phyloP scores from a whole-genome alignment of 225 moss, liverwort and hornwort genomes.

The Marchantia paleacea region DNA sequence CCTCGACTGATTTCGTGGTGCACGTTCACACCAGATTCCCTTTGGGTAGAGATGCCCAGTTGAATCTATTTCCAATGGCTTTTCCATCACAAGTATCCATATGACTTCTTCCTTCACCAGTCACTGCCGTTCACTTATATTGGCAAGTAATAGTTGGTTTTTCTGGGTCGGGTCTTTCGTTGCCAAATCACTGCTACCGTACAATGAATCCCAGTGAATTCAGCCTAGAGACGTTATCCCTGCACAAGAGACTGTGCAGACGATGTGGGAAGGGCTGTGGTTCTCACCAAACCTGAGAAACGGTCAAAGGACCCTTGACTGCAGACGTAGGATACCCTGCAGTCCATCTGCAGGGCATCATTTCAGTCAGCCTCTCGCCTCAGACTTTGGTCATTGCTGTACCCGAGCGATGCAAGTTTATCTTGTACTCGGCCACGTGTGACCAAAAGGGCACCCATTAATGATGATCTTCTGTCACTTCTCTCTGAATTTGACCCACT shows the following conservation, averaged over 20 bases:
- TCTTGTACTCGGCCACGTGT: neutral
- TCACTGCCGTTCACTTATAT: too few species aligned
- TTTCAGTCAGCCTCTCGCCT: neutral
- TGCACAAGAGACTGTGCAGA: neutral
- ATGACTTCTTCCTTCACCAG: too few species aligned
- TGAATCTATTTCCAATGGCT: too few species aligned
- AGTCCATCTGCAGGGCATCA: constrained; percentile 6
- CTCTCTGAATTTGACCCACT: neutral
- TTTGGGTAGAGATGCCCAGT: too few species aligned
- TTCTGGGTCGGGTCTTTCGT: too few species aligned
- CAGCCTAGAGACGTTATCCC: neutral
- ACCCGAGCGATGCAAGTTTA: constrained; percentile 1
- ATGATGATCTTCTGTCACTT: neutral
- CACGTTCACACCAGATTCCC: too few species aligned
- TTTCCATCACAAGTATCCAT: too few species aligned
- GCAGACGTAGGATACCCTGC: neutral
- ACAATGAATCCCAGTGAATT: neutral
- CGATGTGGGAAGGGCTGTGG: neutral
- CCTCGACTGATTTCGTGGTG: too few species aligned
- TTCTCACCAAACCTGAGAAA: neutral
- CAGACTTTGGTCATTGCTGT: neutral
- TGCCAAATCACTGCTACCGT: neutral
- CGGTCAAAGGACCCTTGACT: neutral
- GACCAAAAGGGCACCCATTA: neutral
- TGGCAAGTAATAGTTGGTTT: too few species aligned